Percentiles rank a stretch among this genome's conserved stretches.
Evolutionary conservation across 768 basidiomycete species (phyloP).

Genomic region (Amanita rubescens): DNA sequence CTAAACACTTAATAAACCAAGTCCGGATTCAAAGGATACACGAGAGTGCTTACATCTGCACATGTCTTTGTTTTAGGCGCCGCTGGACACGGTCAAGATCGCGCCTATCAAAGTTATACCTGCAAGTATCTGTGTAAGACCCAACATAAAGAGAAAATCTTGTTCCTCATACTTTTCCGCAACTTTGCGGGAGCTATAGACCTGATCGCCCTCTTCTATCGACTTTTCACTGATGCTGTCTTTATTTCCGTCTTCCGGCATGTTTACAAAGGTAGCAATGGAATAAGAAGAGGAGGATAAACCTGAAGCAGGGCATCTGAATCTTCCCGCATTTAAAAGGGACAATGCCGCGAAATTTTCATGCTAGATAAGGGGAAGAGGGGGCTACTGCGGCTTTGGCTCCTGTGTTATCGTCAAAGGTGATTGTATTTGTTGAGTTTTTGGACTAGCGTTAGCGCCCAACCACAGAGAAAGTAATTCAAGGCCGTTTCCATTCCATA

Average conservation of each 20-base stretch:
- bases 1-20: slow-evolving; percentile 21
- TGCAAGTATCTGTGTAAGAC: slow-evolving; percentile 9
- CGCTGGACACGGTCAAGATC: slow-evolving; percentile 69
- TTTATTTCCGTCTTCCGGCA: slow-evolving; percentile 10
- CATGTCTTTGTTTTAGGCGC: slow-evolving; percentile 68
- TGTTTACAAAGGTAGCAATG: slow-evolving; percentile 9
- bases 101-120: slow-evolving; percentile 45
- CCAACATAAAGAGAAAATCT: neutral
- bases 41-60: slow-evolving; percentile 54
- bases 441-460: too few species aligned
- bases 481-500: too few species aligned
- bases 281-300: neutral
- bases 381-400: too few species aligned
- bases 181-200: neutral
- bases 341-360: too few species aligned
- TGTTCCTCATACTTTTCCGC: neutral
- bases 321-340: too few species aligned
- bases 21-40: neutral
- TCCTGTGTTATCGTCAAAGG: too few species aligned
- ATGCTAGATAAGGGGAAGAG: too few species aligned
- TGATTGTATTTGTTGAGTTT: too few species aligned
- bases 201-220: slow-evolving; percentile 3
- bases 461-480: too few species aligned
- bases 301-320: too few species aligned
- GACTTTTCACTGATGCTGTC: slow-evolving; percentile 4